Evolutionary conservation across 805 yeast genomes (phyloP), one percentile per base, ranked within the genome.

Genomic region (Saccharomycopsis amapae): DNA sequence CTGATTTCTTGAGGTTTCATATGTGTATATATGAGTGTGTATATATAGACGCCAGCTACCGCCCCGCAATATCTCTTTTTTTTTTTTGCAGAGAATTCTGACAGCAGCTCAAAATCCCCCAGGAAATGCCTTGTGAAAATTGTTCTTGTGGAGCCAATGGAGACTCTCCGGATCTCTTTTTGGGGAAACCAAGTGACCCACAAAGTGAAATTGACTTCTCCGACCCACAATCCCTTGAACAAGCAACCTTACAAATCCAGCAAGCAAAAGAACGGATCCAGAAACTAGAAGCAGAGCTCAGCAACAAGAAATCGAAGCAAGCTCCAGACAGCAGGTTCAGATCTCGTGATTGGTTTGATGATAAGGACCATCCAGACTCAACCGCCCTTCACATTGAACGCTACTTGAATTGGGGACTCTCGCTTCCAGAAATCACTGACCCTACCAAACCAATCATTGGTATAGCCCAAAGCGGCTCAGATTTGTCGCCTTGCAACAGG

Each of bases 381-480:
- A 56, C 58, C 19, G 60, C 60, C 3, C 37, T 56, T 13, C 56
- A 56, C 44, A 42, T 56, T 30, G 60, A 56, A 41, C 43, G 58
- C 17, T 56, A 56, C 41, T 46, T 56, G 23, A 56, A 56, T 39
- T 55, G 53, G 42, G 60, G 60, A 4, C 46, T 55, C 17, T 53
- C 59, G 13, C 37, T 46, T 20, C 54, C 54, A 2, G 54, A 51
- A 34, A 22, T 51, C 13, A 31, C 52, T 22, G 52, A 48, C 19
- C 39, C 40, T 10, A 38, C 40, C 4, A 51, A 51, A 24, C 54
- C 54, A 5, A 47, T 51, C n/a, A 51, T 51, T 22, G 54, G 54
- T 5, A 51, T 51, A 37, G 52, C 52, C 4, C 54, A 51, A 26
- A 51, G 48, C n/a, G 50, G 58, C 38, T 43, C 48, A 19, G 58